Evolutionary conservation across 2,329 filamentous ascomycete genomes (phyloP).

Genomic region (Didymella arachidicola): DNA sequence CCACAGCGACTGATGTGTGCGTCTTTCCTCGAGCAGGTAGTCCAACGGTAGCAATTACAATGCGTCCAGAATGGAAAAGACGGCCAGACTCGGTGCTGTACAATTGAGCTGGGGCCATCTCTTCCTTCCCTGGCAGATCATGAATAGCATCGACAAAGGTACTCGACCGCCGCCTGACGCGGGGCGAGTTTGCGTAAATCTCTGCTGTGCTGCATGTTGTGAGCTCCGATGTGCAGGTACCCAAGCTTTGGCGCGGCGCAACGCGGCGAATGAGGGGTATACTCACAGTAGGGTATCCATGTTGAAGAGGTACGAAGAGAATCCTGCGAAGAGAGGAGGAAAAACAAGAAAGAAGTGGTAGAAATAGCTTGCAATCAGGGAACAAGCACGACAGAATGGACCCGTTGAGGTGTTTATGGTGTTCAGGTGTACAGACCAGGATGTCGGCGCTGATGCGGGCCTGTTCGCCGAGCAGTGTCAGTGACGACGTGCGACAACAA

Average conservation of each 20-base stretch:
- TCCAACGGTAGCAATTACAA: slow-evolving; percentile 96
- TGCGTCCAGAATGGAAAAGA: slow-evolving; percentile 94
- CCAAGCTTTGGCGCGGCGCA: slow-evolving; percentile 3
- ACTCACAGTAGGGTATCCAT: slow-evolving; percentile 72
- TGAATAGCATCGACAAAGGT: slow-evolving; percentile 98
- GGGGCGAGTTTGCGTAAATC: slow-evolving; percentile 87
- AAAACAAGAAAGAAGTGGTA: slow-evolving; percentile 14
- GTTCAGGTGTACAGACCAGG: slow-evolving; percentile 25
- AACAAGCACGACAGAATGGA: slow-evolving; percentile 15
- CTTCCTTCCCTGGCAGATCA: slow-evolving; percentile 81
- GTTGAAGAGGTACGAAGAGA: slow-evolving; percentile 21
- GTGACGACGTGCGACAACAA: slow-evolving; percentile 30
- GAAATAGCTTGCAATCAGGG: slow-evolving; percentile 12
- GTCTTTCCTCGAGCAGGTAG: slow-evolving; percentile 96
- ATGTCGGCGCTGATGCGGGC: slow-evolving; percentile 27
- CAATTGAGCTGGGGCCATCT: slow-evolving; percentile 92
- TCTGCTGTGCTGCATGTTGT: slow-evolving; percentile 75
- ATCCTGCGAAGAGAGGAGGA: slow-evolving; percentile 7
- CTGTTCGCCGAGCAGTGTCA: slow-evolving; percentile 32
- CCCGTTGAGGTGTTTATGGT: slow-evolving; percentile 29
- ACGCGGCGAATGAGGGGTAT: slow-evolving; percentile 26
- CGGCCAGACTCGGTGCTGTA: slow-evolving; percentile 98
- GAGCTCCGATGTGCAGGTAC: slow-evolving; percentile 23
- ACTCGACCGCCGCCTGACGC: slow-evolving; percentile 90
- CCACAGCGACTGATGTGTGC: slow-evolving; percentile 95